These are phyloP conservation scores for Pestalotiopsis sp. DNA, from an alignment of 2,329 filamentous ascomycete species.

Conservation along the genomic window DNA sequence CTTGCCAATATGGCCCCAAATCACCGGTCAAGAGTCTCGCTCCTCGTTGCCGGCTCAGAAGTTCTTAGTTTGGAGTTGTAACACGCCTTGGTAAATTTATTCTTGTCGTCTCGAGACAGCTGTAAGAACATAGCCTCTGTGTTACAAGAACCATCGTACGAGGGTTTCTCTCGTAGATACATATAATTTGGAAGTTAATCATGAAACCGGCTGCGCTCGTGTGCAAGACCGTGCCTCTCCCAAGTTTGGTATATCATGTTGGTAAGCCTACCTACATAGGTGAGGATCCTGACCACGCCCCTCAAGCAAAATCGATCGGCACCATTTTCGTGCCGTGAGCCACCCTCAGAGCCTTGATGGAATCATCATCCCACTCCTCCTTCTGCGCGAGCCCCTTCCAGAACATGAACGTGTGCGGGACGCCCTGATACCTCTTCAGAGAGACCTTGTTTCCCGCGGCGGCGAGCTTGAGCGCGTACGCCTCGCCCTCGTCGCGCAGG, in stretches of 20 bases:
- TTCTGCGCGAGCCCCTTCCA: constrained; percentile 29
- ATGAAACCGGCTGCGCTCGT: no score
- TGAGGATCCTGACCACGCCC: neutral
- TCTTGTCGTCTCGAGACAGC: no score
- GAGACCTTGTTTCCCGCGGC: constrained; percentile 48
- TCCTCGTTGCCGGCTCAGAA: no score
- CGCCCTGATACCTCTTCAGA: constrained; percentile 46
- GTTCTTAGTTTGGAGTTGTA: no score
- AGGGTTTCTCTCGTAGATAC: no score
- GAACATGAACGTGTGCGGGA: constrained; percentile 52
- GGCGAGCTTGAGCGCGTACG: constrained; percentile 44
- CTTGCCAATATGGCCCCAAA: no score
- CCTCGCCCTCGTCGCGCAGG: constrained; percentile 52
- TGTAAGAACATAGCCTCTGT: no score
- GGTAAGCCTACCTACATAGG: neutral
- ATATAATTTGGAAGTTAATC: no score
- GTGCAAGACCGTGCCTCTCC: no score
- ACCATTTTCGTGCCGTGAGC: constrained; percentile 28
- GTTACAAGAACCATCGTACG: no score
- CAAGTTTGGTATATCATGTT: neutral
- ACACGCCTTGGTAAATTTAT: no score
- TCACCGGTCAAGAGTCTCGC: no score
- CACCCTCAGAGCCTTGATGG: constrained; percentile 31
- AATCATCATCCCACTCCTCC: constrained; percentile 35
- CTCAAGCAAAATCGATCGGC: neutral